Conservation (phyloP, 2,329 filamentous ascomycete species). For the Juglanconis juglandina region DNA sequence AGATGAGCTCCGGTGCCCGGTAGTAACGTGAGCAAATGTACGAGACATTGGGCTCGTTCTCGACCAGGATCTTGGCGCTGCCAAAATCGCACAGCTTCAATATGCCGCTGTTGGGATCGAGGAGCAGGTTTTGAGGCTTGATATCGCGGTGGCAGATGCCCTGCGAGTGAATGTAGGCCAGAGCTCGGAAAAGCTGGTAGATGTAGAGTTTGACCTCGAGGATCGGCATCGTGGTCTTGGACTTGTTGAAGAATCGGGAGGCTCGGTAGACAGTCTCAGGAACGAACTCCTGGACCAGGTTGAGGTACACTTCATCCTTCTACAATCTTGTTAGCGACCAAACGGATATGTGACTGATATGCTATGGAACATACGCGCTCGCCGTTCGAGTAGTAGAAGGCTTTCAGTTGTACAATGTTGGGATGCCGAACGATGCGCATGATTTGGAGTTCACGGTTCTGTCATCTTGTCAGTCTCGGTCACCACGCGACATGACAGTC, state of each 20-base stretch:
- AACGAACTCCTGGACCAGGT: slow-evolving; percentile 95
- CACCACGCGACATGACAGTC: background rate
- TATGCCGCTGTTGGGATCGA: slow-evolving; percentile 86
- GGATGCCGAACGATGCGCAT: slow-evolving; percentile 99
- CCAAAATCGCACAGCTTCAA: slow-evolving; percentile 98
- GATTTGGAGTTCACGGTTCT: slow-evolving; percentile 99
- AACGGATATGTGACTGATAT: slow-evolving; percentile 9
- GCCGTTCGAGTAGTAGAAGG: slow-evolving; percentile 99
- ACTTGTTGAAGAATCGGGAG: slow-evolving; percentile 98
- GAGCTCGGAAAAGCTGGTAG: slow-evolving; percentile 96
- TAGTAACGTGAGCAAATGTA: slow-evolving; percentile 99
- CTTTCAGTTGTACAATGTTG: slow-evolving; percentile 98
- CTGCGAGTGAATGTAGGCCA: slow-evolving; percentile 98
- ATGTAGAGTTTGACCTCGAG: slow-evolving; percentile 99
- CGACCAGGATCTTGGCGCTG: slow-evolving; percentile 95
- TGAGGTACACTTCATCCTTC: slow-evolving; percentile 99
- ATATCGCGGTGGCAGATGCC: slow-evolving; percentile 99
- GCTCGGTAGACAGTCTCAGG: slow-evolving; percentile 98
- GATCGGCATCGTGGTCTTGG: slow-evolving; percentile 99
- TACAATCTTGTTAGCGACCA: slow-evolving; percentile 33
- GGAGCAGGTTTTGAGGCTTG: slow-evolving; percentile 94
- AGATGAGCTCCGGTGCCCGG: slow-evolving; percentile 94
- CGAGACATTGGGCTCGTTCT: slow-evolving; percentile 98
- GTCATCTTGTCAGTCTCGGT: slow-evolving; percentile 13
- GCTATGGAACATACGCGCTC: slow-evolving; percentile 68